A percentile compares a stretch with the other conserved stretches of the same genome.
These are phyloP conservation scores for Verticillium klebahnii DNA, from an alignment of 2,329 filamentous ascomycete genomes.

Conservation along the genomic window DNA sequence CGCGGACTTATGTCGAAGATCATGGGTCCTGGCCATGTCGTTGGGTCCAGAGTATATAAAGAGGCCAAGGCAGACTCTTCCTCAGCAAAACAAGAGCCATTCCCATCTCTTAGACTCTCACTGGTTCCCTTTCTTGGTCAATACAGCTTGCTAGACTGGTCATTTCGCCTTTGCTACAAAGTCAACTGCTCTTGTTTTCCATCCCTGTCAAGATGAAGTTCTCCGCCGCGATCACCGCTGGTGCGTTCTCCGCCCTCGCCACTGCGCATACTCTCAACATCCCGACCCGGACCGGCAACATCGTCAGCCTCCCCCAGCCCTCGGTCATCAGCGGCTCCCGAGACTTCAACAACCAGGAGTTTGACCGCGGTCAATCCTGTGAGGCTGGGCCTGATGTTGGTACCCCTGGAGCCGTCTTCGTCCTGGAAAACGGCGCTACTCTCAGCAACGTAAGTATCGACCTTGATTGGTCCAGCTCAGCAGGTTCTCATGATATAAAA, in stretches of 20 bases:
- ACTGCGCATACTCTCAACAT: constrained; percentile 17
- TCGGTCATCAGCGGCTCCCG: constrained; percentile 12
- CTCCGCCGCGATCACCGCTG: background rate
- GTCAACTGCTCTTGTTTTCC: background rate
- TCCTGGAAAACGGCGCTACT: constrained; percentile 43
- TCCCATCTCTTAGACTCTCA: too few species aligned
- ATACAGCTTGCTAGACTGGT: background rate
- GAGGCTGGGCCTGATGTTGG: constrained; percentile 13
- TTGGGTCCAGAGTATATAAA: background rate
- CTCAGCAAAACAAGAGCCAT: too few species aligned
- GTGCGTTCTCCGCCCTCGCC: background rate
- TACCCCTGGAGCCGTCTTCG: constrained; percentile 39
- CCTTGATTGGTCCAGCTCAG: background rate
- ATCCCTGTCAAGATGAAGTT: background rate
- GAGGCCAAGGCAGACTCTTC: background rate
- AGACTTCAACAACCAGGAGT: constrained; percentile 16
- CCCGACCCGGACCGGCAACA: constrained; percentile 15
- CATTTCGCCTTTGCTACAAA: too few species aligned
- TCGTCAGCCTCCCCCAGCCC: constrained; percentile 14
- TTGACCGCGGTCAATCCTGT: constrained; percentile 14
- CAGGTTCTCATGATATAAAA: background rate
- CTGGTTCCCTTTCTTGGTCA: background rate
- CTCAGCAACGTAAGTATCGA: constrained; percentile 36
- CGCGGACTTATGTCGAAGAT: background rate
- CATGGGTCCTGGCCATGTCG: background rate